Conservation (phyloP, 495 filamentous ascomycete genomes). For the Aspergillus sclerotiicarbonarius region DNA sequence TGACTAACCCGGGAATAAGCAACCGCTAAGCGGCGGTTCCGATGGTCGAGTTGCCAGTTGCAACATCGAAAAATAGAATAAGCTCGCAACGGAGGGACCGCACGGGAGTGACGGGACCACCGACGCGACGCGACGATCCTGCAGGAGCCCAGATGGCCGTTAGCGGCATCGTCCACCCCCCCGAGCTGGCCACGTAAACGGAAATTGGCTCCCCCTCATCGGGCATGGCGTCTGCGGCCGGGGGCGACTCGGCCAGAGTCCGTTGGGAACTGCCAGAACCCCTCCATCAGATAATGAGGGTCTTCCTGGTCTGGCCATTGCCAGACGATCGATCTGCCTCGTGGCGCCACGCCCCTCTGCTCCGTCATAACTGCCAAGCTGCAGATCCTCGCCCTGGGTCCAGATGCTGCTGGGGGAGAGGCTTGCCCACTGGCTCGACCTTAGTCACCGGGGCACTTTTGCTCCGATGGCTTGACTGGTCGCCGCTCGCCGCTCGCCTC, state of each 20-base stretch:
- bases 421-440: background rate
- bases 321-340: background rate
- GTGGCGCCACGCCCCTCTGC: background rate
- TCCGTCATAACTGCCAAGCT: background rate
- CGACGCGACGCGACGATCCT: background rate
- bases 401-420: background rate
- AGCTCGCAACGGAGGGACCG: background rate
- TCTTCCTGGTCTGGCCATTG: background rate
- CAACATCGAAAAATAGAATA: background rate
- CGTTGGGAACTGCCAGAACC: background rate
- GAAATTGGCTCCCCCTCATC: too few species aligned
- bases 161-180: too few species aligned
- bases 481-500: too few species aligned
- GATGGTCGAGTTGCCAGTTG: background rate
- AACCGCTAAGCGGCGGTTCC: too few species aligned
- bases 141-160: background rate
- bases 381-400: background rate
- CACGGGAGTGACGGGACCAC: background rate
- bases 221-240: too few species aligned
- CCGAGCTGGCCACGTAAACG: too few species aligned
- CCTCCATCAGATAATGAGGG: background rate
- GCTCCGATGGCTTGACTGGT: background rate
- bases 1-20: too few species aligned
- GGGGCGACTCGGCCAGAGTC: too few species aligned
- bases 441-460: background rate